These are phyloP conservation scores for Cucumis sativus DNA, from an alignment of 306 rosid species.

Conservation along the genomic window Cucumber_9930_V3 NC_026657.2:10022501-10023000, in stretches of 20 bases:
- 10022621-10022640: conserved; percentile 33
- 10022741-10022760: not conserved
- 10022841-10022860: no score
- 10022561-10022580: conserved; percentile 45
- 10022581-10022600: conserved; percentile 37
- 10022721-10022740: not conserved
- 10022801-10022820: not conserved
- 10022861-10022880: no score
- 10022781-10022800: conserved; percentile 11
- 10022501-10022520: conserved; percentile 22
- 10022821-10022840: not conserved
- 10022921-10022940: no score
- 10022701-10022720: not conserved
- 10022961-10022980: no score
- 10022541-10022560: conserved; percentile 29
- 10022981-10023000: no score
- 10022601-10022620: conserved; percentile 62
- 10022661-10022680: not conserved
- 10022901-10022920: no score
- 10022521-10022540: conserved; percentile 30
- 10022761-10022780: not conserved
- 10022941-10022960: no score
- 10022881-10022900: no score
- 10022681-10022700: not conserved
- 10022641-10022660: conserved; percentile 20